phyloP scores from a whole-genome alignment of 202 grass and related monocot genomes.

The Thinopyrum obtusiflorum region DNA sequence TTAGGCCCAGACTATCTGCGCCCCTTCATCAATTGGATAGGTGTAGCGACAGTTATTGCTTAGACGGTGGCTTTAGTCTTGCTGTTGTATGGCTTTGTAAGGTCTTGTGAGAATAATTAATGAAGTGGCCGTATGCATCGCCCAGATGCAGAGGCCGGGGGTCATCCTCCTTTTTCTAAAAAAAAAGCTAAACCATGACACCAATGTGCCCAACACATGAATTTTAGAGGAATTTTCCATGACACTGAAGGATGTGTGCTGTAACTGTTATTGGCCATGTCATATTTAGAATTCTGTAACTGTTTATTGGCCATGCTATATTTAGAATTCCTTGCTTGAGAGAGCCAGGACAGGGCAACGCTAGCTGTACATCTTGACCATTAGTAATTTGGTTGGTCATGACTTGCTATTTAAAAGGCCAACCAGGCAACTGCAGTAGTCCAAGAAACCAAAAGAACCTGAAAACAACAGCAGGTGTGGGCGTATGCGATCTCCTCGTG shows the following conservation, averaged over 20 bases:
- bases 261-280: not conserved
- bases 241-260: not conserved
- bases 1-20: too few species aligned
- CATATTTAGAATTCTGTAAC: not conserved
- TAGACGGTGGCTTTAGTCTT: too few species aligned
- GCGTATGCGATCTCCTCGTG: not conserved
- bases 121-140: too few species aligned
- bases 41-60: too few species aligned
- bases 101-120: too few species aligned
- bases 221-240: not conserved
- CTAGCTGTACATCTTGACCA: not conserved
- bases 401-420: not conserved
- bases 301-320: not conserved
- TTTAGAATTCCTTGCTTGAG: not conserved
- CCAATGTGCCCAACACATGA: not conserved
- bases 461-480: constrained; percentile 21
- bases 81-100: too few species aligned
- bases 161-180: too few species aligned
- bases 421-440: not conserved
- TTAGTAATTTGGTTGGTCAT: not conserved
- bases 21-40: too few species aligned
- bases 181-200: too few species aligned
- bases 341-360: not conserved
- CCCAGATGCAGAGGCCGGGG: too few species aligned
- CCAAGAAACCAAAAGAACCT: not conserved